Base-by-base conservation (phyloP, 1,139 yeast genomes). In the Zygosaccharomyces sapae region DNA sequence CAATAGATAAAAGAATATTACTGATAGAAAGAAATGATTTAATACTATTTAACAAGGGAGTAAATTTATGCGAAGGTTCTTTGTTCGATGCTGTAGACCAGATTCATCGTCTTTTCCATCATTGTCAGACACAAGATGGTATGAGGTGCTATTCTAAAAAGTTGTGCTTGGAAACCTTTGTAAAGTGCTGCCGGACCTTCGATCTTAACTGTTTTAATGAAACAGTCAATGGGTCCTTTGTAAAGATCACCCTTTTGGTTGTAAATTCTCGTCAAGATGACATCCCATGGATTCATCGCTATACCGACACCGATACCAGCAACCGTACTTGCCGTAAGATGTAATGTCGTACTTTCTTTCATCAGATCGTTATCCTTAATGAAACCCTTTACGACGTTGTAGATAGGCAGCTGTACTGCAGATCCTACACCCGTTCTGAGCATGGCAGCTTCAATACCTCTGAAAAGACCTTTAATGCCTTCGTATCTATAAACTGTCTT, bases 211-310 rank as follows among this genome's bases (percentile, higher is more conserved):
- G 97, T 90, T 70, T 92, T 90, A 50, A 79, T 63, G 50, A 89
- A 73, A 71, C 98, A 92, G 68, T 92, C 98, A 19, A 89, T 59
- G 1, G 96, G 95, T 3, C 95, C 95, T 50, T 72, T 76, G 70
- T 92, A 92, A 49, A 86, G 76, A 60, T 86, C 78, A 34, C 96
- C 96, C 68, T 83, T 87, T 67, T 92, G 97, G 68, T 92, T 92
- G 70, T 90, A 92, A 68, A 94, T 84, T 70, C 98, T 78, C 1
- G 98, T 92, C 70, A 92, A 74, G 46, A 92, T 79, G 46, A 92
- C 97, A 67, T 92, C 98, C 81, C 96, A 88, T 13, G 97, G 97
- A 66, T 89, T 90, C 97, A 94, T 90, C 34, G 87, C 96, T 31
- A 90, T 74, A 46, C 95, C 92, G 27, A 92, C 97, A 55, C 96